phyloP scores from a whole-genome alignment of 495 filamentous ascomycete genomes.

The Lepraria neglecta region DNA sequence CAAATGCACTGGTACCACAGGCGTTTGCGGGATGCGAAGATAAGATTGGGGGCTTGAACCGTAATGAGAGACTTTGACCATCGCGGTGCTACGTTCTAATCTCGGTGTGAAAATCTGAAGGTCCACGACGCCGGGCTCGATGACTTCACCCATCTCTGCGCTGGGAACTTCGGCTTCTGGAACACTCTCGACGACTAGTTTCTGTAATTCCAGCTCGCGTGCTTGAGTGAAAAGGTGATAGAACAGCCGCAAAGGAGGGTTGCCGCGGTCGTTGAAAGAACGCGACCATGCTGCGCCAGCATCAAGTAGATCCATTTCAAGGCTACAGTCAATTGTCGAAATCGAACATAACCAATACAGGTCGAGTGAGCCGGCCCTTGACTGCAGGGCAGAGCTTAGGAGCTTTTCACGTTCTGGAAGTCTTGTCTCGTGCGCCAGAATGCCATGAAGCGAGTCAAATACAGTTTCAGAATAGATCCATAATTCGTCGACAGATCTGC shows the following conservation, averaged over 20 bases:
- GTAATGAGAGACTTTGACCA: not conserved
- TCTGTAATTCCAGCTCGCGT: not conserved
- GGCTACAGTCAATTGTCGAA: slow-evolving; percentile 6
- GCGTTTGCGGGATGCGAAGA: not conserved
- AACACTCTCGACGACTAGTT: slow-evolving; percentile 10
- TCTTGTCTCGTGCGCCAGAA: not conserved
- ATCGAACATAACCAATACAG: not conserved
- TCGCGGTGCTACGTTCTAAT: not conserved
- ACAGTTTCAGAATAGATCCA: slow-evolving; percentile 21
- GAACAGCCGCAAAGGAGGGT: not conserved
- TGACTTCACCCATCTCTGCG: not conserved
- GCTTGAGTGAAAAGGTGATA: slow-evolving; percentile 15
- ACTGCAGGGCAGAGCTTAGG: slow-evolving; percentile 7
- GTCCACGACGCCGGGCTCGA: not conserved
- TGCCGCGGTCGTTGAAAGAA: not conserved
- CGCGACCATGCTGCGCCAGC: not conserved
- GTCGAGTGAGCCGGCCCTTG: slow-evolving; percentile 11
- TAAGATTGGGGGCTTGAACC: not conserved
- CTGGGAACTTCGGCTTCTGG: not conserved
- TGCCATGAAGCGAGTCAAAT: slow-evolving; percentile 20
- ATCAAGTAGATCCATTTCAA: slow-evolving; percentile 12
- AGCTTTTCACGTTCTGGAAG: slow-evolving; percentile 9
- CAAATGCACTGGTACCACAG: not conserved
- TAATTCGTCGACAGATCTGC: slow-evolving; percentile 14
- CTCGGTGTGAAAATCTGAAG: not conserved